Percentiles rank a stretch among this genome's conserved stretches.
Evolutionary conservation across 768 basidiomycete species (phyloP).

Genomic region (Megacollybia marginata): DNA sequence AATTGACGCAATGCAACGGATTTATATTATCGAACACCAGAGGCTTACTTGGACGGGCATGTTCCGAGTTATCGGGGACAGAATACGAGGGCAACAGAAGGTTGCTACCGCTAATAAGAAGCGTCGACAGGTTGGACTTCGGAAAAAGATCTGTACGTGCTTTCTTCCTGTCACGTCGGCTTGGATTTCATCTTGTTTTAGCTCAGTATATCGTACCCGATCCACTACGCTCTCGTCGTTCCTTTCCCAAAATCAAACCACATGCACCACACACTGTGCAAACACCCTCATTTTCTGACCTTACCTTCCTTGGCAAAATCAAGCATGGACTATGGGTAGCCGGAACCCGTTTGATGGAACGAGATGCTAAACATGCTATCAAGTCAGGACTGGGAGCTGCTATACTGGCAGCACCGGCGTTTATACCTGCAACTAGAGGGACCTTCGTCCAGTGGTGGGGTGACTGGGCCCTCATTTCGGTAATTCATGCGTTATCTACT

Average conservation of each 20-base stretch:
- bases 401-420: constrained; percentile 81
- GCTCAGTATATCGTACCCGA: constrained; percentile 32
- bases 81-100: background rate
- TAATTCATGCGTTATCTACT: constrained; percentile 24
- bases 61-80: constrained; percentile 20
- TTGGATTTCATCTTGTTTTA: too few species aligned
- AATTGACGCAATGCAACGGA: constrained; percentile 75
- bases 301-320: constrained; percentile 55
- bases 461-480: constrained; percentile 95
- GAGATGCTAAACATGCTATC: constrained; percentile 80
- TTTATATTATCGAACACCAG: constrained; percentile 61
- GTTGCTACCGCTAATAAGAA: background rate
- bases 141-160: background rate
- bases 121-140: background rate
- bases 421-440: constrained; percentile 73
- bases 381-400: constrained; percentile 83
- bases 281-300: constrained; percentile 57
- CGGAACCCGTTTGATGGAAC: constrained; percentile 55
- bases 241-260: constrained; percentile 75
- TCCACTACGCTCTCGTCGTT: constrained; percentile 37
- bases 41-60: constrained; percentile 25
- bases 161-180: background rate
- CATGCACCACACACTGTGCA: constrained; percentile 85
- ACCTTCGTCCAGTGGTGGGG: constrained; percentile 78
- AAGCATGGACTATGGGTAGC: constrained; percentile 71